Base-by-base conservation (phyloP, 2,329 filamentous ascomycete species). In the Monosporascus sp. region DNA sequence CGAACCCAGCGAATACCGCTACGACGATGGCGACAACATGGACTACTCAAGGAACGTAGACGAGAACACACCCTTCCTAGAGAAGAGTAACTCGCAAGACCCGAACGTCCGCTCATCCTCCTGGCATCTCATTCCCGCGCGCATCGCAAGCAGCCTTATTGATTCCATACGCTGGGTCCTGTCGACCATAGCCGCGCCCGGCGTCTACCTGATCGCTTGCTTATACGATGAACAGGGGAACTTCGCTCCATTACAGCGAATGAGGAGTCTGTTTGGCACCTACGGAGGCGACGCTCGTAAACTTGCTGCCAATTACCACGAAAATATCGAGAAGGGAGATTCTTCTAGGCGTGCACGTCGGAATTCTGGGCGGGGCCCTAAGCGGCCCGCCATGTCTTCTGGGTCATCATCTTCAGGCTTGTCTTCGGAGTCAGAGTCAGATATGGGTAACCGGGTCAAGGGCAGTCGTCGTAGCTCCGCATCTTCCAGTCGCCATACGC, bases 161-260 rank as follows among this genome's bases (percentile, higher is more conserved):
- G 84, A 87, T 61, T 88, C 89, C 6, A 78, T 96, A 61, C 84
- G 85, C 60, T 89, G 89, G 74, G 78, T 97, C 47, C 72, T 96
- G 52, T 87, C 88, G 48, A 89, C 89, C 15, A 73, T 97, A 55
- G 82, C 88, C 25, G 85, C 88, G 22, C 93, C 93, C 1, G 89
- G 87, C 18, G 81, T 91, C 48, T 97, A 93, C 71, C 72, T 96
- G 52, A 83, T 92, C 55, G 87, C 89, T 59, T 91, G 82, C 66
- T 87, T 97, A 63, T 93, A 89, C 72, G 86, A 95, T 65, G 85
- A 90, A 46, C 75, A 88, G 53, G 90, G 90, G 49, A 78, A 78
- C 49, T 96, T 96, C 68, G 87, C 90, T 50, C 83, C 90, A n/a
- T 72, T 94, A 54, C 73, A 84, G 48, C 91, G 90, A 54, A 72